These are phyloP conservation scores for Ilyonectria sp. DNA, from an alignment of 2,329 filamentous ascomycete genomes.

Conservation along the genomic window DNA sequence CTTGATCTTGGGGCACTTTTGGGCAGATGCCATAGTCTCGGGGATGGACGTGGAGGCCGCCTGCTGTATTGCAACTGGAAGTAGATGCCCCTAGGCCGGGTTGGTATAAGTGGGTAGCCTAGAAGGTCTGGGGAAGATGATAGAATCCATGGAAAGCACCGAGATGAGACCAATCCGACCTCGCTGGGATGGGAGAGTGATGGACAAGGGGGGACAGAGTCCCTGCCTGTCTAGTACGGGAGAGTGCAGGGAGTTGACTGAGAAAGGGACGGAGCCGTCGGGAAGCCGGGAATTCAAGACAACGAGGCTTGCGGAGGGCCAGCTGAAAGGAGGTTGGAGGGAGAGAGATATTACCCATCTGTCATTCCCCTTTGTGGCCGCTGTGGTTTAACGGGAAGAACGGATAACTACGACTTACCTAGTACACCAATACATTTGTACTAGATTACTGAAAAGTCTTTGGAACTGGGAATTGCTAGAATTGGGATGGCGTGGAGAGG, in stretches of 20 bases:
- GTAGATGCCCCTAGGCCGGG: slow-evolving; percentile 15
- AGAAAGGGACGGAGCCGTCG: background rate
- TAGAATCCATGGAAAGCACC: slow-evolving; percentile 22
- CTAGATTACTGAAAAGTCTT: background rate
- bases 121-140: slow-evolving; percentile 30
- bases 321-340: background rate
- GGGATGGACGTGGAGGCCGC: slow-evolving; percentile 2
- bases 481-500: background rate
- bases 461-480: background rate
- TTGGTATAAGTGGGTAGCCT: slow-evolving; percentile 34
- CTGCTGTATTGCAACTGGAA: slow-evolving; percentile 3
- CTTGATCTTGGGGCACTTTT: no score
- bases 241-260: background rate
- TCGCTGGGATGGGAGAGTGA: slow-evolving; percentile 31
- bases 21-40: background rate
- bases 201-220: background rate
- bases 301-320: background rate
- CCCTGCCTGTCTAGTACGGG: slow-evolving; percentile 21
- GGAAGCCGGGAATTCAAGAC: background rate
- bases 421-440: background rate
- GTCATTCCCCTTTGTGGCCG: slow-evolving; percentile 7
- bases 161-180: slow-evolving; percentile 33
- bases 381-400: slow-evolving; percentile 7
- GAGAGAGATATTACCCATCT: background rate
- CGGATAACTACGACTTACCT: background rate